These are phyloP conservation scores for Globisporangium orthogonon DNA, from an alignment of 352 stramenopile species.

Conservation along the genomic window DNA sequence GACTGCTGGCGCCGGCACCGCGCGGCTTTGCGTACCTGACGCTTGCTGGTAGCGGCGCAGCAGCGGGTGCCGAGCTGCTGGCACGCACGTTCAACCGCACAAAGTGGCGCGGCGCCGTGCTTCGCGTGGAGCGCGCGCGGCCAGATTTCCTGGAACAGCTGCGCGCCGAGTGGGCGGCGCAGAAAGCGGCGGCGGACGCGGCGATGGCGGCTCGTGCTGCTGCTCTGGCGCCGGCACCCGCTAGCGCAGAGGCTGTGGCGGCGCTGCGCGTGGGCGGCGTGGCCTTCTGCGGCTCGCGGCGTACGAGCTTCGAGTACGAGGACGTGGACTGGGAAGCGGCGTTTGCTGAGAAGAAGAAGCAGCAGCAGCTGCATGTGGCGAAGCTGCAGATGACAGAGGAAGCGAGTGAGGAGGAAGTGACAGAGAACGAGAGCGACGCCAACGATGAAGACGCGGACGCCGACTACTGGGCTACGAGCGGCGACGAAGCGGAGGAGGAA, in stretches of 20 bases:
- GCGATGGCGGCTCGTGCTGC: slow-evolving; percentile 15
- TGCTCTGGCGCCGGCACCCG: slow-evolving; percentile 3
- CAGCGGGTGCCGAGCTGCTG: slow-evolving; percentile 28
- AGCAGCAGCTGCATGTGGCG: neutral
- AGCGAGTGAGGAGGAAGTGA: neutral
- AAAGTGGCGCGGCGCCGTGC: slow-evolving; percentile 59
- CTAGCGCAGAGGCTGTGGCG: neutral
- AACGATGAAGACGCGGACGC: slow-evolving; percentile 12
- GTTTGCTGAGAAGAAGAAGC: neutral
- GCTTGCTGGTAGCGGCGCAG: slow-evolving; percentile 25
- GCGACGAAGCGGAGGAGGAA: slow-evolving; percentile 4
- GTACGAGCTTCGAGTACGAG: slow-evolving; percentile 20
- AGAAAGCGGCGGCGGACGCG: slow-evolving; percentile 17
- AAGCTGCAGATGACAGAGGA: neutral
- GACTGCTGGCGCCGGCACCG: slow-evolving; percentile 8
- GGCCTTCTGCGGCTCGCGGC: slow-evolving; percentile 20
- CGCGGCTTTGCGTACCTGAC: slow-evolving; percentile 63
- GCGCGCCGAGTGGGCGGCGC: slow-evolving; percentile 28
- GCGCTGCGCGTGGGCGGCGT: slow-evolving; percentile 18
- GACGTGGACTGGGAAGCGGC: slow-evolving; percentile 4
- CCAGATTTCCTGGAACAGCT: slow-evolving; percentile 42
- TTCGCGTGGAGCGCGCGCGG: slow-evolving; percentile 53
- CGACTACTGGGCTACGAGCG: slow-evolving; percentile 16
- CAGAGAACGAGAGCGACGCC: slow-evolving; percentile 5
- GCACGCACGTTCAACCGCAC: slow-evolving; percentile 63